phyloP scores from a whole-genome alignment of 2,329 filamentous ascomycete species.

The Cladosporium sp. region DNA sequence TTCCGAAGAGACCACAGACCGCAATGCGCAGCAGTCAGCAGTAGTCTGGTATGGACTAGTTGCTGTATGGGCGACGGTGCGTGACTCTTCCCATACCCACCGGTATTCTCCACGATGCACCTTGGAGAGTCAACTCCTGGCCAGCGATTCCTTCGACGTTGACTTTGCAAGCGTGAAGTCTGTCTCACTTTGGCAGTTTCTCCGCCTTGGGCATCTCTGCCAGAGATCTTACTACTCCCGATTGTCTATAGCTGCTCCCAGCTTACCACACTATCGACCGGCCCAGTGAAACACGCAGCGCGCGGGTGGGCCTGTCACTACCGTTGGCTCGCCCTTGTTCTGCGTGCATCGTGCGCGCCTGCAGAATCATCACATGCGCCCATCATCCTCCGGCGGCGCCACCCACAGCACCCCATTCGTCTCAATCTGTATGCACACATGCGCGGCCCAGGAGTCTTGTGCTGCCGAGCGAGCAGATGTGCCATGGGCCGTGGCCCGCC shows the following conservation, averaged over 20 bases:
- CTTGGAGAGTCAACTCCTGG: background rate
- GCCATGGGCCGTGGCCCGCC: background rate
- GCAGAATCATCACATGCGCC: slow-evolving; percentile 10
- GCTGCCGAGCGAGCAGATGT: slow-evolving; percentile 6
- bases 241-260: background rate
- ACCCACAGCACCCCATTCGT: slow-evolving; percentile 1
- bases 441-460: slow-evolving; percentile 10
- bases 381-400: background rate
- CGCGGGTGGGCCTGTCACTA: background rate
- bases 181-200: background rate
- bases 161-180: background rate
- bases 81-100: background rate
- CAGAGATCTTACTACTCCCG: background rate
- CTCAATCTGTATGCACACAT: background rate
- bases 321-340: background rate
- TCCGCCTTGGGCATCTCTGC: background rate
- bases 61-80: background rate
- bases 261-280: background rate
- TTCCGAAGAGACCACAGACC: background rate
- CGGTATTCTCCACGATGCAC: background rate
- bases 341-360: too few species aligned
- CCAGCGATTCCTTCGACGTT: background rate
- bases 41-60: background rate
- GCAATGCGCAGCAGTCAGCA: background rate
- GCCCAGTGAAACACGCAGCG: background rate